These are phyloP conservation scores for Blastobotrys illinoisensis DNA, from an alignment of 1,139 yeast species.

Conservation along the genomic window DNA sequence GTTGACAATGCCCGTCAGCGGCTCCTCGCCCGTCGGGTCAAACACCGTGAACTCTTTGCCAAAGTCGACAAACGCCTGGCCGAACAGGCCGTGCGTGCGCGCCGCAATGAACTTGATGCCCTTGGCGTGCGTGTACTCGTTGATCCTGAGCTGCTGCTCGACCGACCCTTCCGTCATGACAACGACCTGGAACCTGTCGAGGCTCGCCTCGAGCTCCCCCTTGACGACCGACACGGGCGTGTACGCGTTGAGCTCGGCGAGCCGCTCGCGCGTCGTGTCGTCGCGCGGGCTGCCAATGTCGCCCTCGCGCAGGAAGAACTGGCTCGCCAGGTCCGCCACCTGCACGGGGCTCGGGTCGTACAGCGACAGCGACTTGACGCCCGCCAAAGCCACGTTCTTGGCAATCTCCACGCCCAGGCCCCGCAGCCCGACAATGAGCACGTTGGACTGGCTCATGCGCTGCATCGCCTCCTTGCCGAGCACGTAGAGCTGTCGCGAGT, in stretches of 20 bases:
- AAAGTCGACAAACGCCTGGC: constrained; percentile 83
- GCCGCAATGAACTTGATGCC: constrained; percentile 77
- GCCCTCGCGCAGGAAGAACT: constrained; percentile 66
- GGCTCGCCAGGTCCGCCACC: constrained; percentile 75
- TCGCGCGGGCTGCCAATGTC: constrained; percentile 84
- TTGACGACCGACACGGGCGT: constrained; percentile 78
- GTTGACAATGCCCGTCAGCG: constrained; percentile 76
- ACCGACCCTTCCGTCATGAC: constrained; percentile 74
- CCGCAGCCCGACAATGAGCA: constrained; percentile 76
- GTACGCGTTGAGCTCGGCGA: constrained; percentile 80
- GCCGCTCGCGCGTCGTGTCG: constrained; percentile 53
- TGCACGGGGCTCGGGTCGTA: constrained; percentile 73
- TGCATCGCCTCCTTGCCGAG: constrained; percentile 96
- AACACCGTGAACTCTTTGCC: constrained; percentile 75
- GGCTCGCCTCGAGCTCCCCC: constrained; percentile 39
- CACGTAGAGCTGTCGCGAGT: constrained; percentile 93
- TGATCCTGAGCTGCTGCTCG: constrained; percentile 70
- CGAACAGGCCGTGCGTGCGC: constrained; percentile 83
- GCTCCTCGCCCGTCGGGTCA: constrained; percentile 92
- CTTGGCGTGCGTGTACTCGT: constrained; percentile 65
- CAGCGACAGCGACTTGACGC: constrained; percentile 86
- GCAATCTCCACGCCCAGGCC: constrained; percentile 96
- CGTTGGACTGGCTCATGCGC: constrained; percentile 90
- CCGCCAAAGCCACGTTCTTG: constrained; percentile 92
- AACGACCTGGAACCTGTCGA: constrained; percentile 67